A percentile compares a stretch with the other conserved stretches of the same genome.
These are phyloP conservation scores for Trichosanthes truncata DNA, from an alignment of 306 rosid genomes.

Conservation along the genomic window DNA sequence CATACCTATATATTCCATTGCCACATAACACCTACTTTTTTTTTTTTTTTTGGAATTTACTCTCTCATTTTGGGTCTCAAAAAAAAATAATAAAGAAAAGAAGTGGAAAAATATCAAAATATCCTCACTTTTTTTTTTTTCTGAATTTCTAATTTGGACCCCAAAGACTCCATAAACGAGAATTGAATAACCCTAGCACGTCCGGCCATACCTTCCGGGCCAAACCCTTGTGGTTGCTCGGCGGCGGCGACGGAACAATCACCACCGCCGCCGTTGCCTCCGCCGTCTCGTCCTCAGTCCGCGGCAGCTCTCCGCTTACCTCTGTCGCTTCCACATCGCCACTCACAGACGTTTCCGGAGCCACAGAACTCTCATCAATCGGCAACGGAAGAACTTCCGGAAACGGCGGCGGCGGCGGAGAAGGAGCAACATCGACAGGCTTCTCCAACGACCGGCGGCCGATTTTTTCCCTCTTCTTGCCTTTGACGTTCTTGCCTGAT, in stretches of 20 bases:
- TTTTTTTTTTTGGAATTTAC: not conserved
- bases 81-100: not conserved
- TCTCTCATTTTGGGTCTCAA: not conserved
- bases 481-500: slow-evolving; percentile 23
- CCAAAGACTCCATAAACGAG: slow-evolving; percentile 72
- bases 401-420: slow-evolving; percentile 12
- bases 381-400: not conserved
- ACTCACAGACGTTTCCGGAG: not conserved
- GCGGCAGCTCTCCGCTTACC: not conserved
- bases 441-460: slow-evolving; percentile 15
- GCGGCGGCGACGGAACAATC: slow-evolving; percentile 14
- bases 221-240: slow-evolving; percentile 38
- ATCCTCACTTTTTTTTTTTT: not conserved
- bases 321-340: not conserved
- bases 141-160: slow-evolving; percentile 41
- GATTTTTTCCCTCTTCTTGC: slow-evolving; percentile 23
- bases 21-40: slow-evolving; percentile 10
- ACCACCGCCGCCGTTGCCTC: not conserved
- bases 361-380: not conserved
- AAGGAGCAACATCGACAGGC: not conserved
- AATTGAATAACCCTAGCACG: slow-evolving; percentile 56
- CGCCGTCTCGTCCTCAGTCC: slow-evolving; percentile 7
- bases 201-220: slow-evolving; percentile 70
- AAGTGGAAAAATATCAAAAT: slow-evolving; percentile 5
- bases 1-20: slow-evolving; percentile 22